phyloP scores from a whole-genome alignment of 1,284 basidiomycete species.

The Thelephora terrestris region DNA sequence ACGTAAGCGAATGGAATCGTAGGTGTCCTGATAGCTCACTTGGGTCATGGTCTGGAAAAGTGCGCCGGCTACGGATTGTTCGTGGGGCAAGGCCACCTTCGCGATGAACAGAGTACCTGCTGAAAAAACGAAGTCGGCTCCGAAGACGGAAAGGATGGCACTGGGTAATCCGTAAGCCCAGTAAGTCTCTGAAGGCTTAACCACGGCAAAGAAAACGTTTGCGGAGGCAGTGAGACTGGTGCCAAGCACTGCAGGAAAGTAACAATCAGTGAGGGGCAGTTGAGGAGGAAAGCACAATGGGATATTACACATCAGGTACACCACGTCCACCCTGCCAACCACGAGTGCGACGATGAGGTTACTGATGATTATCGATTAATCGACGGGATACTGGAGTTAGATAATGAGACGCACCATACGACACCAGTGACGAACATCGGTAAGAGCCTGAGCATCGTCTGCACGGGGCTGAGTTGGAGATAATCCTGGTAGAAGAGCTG shows the following conservation, averaged over 20 bases:
- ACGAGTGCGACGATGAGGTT: slow-evolving; percentile 61
- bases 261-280: neutral
- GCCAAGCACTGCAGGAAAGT: slow-evolving; percentile 31
- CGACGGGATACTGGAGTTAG: neutral
- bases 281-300: neutral
- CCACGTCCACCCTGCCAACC: slow-evolving; percentile 43
- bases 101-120: slow-evolving; percentile 70
- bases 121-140: slow-evolving; percentile 73
- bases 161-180: slow-evolving; percentile 80
- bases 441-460: slow-evolving; percentile 67
- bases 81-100: slow-evolving; percentile 57
- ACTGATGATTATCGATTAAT: neutral
- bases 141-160: slow-evolving; percentile 61
- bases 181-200: slow-evolving; percentile 50
- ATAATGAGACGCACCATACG: slow-evolving; percentile 26
- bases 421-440: slow-evolving; percentile 70
- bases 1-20: neutral
- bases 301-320: slow-evolving; percentile 42
- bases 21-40: slow-evolving; percentile 24
- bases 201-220: slow-evolving; percentile 65
- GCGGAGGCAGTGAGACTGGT: slow-evolving; percentile 54
- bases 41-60: slow-evolving; percentile 72
- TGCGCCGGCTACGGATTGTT: slow-evolving; percentile 73
- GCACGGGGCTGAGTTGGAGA: slow-evolving; percentile 40
- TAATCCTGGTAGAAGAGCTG: slow-evolving; percentile 68